Percentiles rank a stretch among this genome's conserved stretches.
Conservation (phyloP, 2,329 filamentous ascomycete genomes). For the Diaporthe vexans region DNA sequence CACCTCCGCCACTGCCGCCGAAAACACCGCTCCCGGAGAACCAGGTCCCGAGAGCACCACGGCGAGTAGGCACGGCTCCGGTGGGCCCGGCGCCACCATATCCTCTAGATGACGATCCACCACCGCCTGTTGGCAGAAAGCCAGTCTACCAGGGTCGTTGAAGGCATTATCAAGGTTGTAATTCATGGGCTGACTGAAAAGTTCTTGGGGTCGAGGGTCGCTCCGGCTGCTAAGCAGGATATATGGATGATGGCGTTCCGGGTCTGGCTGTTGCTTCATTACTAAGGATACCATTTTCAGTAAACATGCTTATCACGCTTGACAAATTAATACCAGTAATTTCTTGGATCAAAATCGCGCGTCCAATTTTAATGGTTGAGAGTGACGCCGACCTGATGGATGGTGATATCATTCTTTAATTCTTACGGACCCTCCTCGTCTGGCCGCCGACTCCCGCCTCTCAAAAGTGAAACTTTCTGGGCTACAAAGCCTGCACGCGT, state of each 20-base stretch:
- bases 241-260: constrained; percentile 18
- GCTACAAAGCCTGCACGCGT: not conserved
- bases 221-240: not conserved
- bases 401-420: not conserved
- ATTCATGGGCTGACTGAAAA: not conserved
- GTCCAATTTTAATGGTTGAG: not conserved
- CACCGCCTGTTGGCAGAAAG: constrained; percentile 86
- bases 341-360: not conserved
- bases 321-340: constrained; percentile 19
- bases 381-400: not conserved
- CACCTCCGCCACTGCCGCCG: constrained; percentile 80
- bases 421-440: not conserved
- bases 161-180: constrained; percentile 38
- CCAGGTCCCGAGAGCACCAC: constrained; percentile 53
- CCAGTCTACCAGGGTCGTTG: constrained; percentile 76
- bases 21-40: constrained; percentile 79
- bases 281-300: constrained; percentile 42
- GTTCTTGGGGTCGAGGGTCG: not conserved
- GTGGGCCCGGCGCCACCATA: constrained; percentile 73
- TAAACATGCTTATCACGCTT: constrained; percentile 31
- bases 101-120: constrained; percentile 82
- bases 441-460: not conserved
- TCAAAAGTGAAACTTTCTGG: not conserved
- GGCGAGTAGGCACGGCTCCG: constrained; percentile 38
- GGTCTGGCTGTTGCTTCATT: not conserved